Percentiles rank a stretch among this genome's conserved stretches.
Evolutionary conservation across 148 eudicot genomes (phyloP).

Genomic region (Heliamphora exappendiculata): DNA sequence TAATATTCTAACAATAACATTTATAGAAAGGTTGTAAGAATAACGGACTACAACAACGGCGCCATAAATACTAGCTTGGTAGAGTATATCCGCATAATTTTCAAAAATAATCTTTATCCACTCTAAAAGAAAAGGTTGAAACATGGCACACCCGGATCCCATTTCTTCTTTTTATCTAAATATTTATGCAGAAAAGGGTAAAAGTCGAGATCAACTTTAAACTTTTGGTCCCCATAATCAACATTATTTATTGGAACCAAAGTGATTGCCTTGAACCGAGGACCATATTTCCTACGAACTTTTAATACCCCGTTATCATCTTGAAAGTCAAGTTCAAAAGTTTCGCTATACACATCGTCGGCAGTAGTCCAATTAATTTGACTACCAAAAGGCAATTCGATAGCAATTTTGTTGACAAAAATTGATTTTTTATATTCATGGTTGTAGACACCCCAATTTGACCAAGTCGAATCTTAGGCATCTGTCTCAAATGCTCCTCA

Average conservation of each 20-base stretch:
- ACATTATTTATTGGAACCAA: not conserved
- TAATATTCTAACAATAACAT: too few species aligned
- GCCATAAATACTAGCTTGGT: not conserved
- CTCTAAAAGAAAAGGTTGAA: not conserved
- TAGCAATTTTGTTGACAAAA: not conserved
- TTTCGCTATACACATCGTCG: not conserved
- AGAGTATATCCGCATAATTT: not conserved
- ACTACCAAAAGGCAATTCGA: not conserved
- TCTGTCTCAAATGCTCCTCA: too few species aligned
- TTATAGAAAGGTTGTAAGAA: not conserved
- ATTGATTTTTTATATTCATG: not conserved
- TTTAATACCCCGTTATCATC: not conserved
- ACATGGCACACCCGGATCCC: not conserved
- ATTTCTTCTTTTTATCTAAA: not conserved
- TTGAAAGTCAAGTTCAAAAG: not conserved
- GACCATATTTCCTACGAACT: not conserved
- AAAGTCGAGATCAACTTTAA: not conserved
- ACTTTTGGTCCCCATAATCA: not conserved
- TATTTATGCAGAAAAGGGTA: not conserved
- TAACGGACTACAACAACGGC: not conserved
- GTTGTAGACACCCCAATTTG: too few species aligned
- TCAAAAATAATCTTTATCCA: not conserved
- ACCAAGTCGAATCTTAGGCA: too few species aligned
- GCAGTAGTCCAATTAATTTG: not conserved
- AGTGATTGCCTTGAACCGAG: not conserved